These are phyloP conservation scores for Annona cherimola DNA, from an alignment of 164 flowering plant genomes.

Conservation along the genomic window DNA sequence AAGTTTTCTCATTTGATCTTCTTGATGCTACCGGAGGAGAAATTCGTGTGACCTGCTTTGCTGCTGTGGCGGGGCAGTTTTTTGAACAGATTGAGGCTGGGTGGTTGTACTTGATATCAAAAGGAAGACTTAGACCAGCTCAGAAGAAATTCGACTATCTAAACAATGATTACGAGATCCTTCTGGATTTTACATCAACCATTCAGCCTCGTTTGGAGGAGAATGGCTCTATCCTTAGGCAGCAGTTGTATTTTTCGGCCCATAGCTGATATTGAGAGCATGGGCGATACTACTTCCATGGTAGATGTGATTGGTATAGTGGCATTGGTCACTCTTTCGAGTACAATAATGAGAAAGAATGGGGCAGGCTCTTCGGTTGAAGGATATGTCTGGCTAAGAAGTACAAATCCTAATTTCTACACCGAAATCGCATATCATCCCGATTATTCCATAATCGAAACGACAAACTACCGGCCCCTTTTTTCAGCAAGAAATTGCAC, in stretches of 20 bases:
- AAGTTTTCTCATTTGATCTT: slow-evolving; percentile 91
- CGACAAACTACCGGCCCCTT: too few relatives aligned
- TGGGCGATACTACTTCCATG: slow-evolving; percentile 57
- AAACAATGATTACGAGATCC: slow-evolving; percentile 67
- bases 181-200: slow-evolving; percentile 52
- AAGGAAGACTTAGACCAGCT: slow-evolving; percentile 73
- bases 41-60: slow-evolving; percentile 89
- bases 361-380: slow-evolving; percentile 86
- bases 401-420: slow-evolving; percentile 40
- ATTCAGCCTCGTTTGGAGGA: slow-evolving; percentile 63
- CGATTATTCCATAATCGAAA: too few relatives aligned
- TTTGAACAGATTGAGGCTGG: slow-evolving; percentile 74
- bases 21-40: slow-evolving; percentile 95
- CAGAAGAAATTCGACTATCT: slow-evolving; percentile 76
- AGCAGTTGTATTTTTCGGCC: slow-evolving; percentile 75
- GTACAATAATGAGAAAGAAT: slow-evolving; percentile 76
- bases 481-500: too few relatives aligned
- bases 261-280: slow-evolving; percentile 67
- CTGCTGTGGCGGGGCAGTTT: slow-evolving; percentile 86
- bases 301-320: slow-evolving; percentile 89
- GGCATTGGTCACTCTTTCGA: slow-evolving; percentile 55
- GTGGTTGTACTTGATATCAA: slow-evolving; percentile 74
- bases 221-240: slow-evolving; percentile 65
- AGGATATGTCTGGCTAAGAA: slow-evolving; percentile 90
- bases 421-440: too few relatives aligned